These are phyloP conservation scores for Kregervanrija fluxuum DNA, from an alignment of 805 yeast genomes.

Conservation along the genomic window DNA sequence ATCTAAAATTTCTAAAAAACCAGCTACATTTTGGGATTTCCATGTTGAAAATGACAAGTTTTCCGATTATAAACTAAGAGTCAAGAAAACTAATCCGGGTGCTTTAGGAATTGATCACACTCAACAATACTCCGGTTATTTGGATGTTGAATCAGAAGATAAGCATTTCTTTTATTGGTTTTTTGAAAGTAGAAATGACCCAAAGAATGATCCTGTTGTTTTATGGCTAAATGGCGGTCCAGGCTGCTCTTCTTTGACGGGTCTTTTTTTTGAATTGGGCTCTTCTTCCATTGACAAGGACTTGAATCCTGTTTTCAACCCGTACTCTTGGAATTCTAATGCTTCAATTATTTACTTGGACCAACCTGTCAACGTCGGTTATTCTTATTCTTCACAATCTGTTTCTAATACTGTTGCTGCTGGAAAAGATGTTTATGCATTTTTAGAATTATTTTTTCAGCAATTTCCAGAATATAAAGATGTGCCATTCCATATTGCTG, in stretches of 20 bases:
- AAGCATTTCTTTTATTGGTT: constrained; percentile 92
- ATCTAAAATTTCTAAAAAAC: constrained; percentile 28
- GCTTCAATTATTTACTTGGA: constrained; percentile 89
- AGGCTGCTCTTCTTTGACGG: constrained; percentile 89
- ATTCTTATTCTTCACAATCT: constrained; percentile 61
- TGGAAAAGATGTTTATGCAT: constrained; percentile 79
- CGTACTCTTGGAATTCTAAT: constrained; percentile 84
- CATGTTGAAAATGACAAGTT: constrained; percentile 28
- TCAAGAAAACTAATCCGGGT: constrained; percentile 40
- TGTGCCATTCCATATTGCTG: constrained; percentile 67
- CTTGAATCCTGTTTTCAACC: constrained; percentile 67
- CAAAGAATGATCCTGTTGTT: constrained; percentile 75
- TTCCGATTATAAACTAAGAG: constrained; percentile 42
- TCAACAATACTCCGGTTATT: constrained; percentile 67
- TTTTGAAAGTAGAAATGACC: constrained; percentile 87
- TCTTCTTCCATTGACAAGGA: constrained; percentile 67
- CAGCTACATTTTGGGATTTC: constrained; percentile 29
- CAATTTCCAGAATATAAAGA: constrained; percentile 67
- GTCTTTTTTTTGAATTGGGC: constrained; percentile 86
- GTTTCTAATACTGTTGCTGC: constrained; percentile 74
- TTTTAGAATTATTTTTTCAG: constrained; percentile 75
- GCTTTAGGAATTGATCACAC: constrained; percentile 53
- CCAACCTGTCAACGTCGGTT: constrained; percentile 93
- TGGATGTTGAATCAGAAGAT: constrained; percentile 59
- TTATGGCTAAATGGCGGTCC: constrained; percentile 95